Conservation (phyloP, 139 green algal species). For the Pycnococcus provasolii region DNA sequence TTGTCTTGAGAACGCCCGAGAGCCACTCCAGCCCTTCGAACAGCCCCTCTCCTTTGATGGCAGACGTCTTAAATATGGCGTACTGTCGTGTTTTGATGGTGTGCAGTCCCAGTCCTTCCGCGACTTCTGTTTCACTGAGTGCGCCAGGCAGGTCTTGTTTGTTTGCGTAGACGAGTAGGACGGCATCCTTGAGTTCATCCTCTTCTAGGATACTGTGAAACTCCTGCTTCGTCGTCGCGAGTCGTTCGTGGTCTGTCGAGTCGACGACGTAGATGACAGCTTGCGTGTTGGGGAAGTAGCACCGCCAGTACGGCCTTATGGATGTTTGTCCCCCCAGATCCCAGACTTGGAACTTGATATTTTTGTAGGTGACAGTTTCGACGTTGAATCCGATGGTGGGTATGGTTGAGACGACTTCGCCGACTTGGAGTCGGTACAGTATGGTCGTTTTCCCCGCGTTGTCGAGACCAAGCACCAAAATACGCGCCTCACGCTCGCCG, state of each 20-base stretch:
- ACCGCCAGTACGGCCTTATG: conserved; percentile 98
- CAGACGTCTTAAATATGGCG: conserved; percentile 92
- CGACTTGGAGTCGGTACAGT: conserved; percentile 92
- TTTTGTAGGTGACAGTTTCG: conserved; percentile 98
- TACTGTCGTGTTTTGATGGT: conserved; percentile 86
- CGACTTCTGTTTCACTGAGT: conserved; percentile 75
- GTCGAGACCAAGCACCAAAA: conserved; percentile 92
- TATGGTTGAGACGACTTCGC: conserved; percentile 96
- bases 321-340: conserved; percentile 82
- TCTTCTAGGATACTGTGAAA: conserved; percentile 93
- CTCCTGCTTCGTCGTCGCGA: conserved; percentile 76
- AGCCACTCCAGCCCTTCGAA: conserved; percentile 96
- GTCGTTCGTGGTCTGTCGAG: conserved; percentile 80
- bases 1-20: conserved; percentile 47
- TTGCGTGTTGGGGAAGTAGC: conserved; percentile 96
- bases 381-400: conserved; percentile 99
- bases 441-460: conserved; percentile 99
- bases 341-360: conserved; percentile 99
- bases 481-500: conserved; percentile 88
- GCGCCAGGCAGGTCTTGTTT: conserved; percentile 94
- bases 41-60: conserved; percentile 87
- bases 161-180: conserved; percentile 96
- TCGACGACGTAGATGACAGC: conserved; percentile 99
- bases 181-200: conserved; percentile 86
- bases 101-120: conserved; percentile 79